Evolutionary conservation across 2,329 filamentous ascomycete species (phyloP).

Genomic region (Alternaria rosae): DNA sequence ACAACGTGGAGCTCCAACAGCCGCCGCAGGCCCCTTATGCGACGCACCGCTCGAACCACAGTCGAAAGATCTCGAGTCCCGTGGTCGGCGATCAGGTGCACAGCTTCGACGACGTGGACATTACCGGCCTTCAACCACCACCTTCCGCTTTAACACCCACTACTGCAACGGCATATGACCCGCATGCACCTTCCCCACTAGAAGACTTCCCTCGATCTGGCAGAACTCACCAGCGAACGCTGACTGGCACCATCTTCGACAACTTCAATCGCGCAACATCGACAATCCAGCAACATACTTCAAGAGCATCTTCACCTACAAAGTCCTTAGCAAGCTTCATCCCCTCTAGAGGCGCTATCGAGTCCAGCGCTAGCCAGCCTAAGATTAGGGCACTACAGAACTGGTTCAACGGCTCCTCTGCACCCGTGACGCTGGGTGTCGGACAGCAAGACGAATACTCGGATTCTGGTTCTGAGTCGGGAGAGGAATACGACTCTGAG

Average conservation of each 20-base stretch:
- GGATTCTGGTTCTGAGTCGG: constrained; percentile 37
- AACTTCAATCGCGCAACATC: constrained; percentile 49
- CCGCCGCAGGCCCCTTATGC: constrained; percentile 39
- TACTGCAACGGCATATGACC: constrained; percentile 44
- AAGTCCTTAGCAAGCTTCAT: constrained; percentile 52
- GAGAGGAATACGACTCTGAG: constrained; percentile 35
- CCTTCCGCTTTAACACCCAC: constrained; percentile 44
- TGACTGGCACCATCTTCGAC: constrained; percentile 49
- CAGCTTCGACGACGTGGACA: constrained; percentile 46
- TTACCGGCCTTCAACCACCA: constrained; percentile 38
- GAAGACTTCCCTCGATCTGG: constrained; percentile 33
- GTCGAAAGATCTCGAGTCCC: constrained; percentile 35
- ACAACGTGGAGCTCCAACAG: constrained; percentile 25
- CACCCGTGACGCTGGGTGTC: constrained; percentile 57
- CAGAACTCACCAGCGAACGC: constrained; percentile 41
- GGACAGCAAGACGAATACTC: constrained; percentile 38
- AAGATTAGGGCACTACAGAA: constrained; percentile 51
- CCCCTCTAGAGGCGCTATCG: constrained; percentile 40
- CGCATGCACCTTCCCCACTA: constrained; percentile 40
- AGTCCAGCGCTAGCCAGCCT: constrained; percentile 42
- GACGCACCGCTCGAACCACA: constrained; percentile 37
- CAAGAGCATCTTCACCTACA: constrained; percentile 48
- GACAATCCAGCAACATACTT: constrained; percentile 49
- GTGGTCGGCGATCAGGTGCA: constrained; percentile 25
- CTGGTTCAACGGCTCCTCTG: constrained; percentile 63